A percentile compares a stretch with the other conserved stretches of the same genome.
These are phyloP conservation scores for Candida argentea DNA, from an alignment of 805 yeast genomes.

Conservation along the genomic window DNA sequence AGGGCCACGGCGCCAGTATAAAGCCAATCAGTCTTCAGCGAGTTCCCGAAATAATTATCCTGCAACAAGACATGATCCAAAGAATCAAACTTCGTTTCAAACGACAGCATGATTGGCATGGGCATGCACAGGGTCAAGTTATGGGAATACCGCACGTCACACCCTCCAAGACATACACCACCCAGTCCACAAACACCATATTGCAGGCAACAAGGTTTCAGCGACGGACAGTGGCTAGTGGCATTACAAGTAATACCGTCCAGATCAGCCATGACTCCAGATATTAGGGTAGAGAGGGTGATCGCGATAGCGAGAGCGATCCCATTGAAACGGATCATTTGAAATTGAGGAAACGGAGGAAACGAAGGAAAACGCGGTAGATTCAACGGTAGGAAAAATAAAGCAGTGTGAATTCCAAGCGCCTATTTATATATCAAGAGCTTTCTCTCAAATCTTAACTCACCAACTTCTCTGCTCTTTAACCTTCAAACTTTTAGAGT, in stretches of 20 bases:
- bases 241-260: conserved; percentile 36
- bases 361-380: too few relatives aligned
- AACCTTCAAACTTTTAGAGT: too few relatives aligned
- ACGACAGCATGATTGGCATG: conserved; percentile 59
- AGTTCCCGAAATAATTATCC: conserved; percentile 56
- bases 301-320: too few relatives aligned
- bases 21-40: conserved; percentile 57
- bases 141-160: conserved; percentile 68
- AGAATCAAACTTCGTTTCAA: conserved; percentile 31
- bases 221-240: conserved; percentile 58
- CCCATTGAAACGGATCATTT: too few relatives aligned
- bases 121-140: conserved; percentile 71
- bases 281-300: too few relatives aligned
- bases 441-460: too few relatives aligned
- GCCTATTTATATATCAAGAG: too few relatives aligned
- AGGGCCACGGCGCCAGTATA: conserved; percentile 49
- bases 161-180: conserved; percentile 71
- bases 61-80: conserved; percentile 15
- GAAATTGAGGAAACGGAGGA: too few relatives aligned
- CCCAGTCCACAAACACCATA: conserved; percentile 79
- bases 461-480: too few relatives aligned
- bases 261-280: too few relatives aligned
- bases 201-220: conserved; percentile 76
- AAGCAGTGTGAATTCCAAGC: too few relatives aligned
- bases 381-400: too few relatives aligned